A percentile compares a stretch with the other conserved stretches of the same genome.
phyloP scores from a whole-genome alignment of 331 rosid species.

The Stylosanthes scabra region DNA sequence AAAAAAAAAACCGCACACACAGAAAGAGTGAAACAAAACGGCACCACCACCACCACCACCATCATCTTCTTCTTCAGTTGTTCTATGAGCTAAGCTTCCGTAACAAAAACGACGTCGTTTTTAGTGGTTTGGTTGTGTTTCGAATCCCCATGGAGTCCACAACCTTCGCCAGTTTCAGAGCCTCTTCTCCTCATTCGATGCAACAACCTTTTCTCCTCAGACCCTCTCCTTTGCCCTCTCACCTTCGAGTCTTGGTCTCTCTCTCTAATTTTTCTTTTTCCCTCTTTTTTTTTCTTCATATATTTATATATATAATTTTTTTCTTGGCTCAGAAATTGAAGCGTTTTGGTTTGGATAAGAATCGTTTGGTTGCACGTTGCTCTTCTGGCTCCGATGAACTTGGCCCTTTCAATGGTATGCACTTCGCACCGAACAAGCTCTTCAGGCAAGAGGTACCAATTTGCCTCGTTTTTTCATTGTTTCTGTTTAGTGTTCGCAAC shows the following conservation, averaged over 20 bases:
- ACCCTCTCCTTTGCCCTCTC: slow-evolving; percentile 45
- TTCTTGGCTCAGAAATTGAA: slow-evolving; percentile 54
- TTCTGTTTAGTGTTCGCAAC: too few relatives aligned
- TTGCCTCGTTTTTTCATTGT: too few relatives aligned
- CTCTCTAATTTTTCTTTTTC: not conserved
- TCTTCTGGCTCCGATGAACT: slow-evolving; percentile 64
- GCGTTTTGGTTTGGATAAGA: slow-evolving; percentile 58
- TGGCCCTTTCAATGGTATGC: slow-evolving; percentile 63
- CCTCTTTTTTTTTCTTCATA: not conserved
- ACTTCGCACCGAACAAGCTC: slow-evolving; percentile 73
- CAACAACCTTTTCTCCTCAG: slow-evolving; percentile 55
- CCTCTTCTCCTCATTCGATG: slow-evolving; percentile 57
- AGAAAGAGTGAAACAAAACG: slow-evolving; percentile 19
- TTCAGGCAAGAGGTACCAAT: slow-evolving; percentile 81
- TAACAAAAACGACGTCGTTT: slow-evolving; percentile 21
- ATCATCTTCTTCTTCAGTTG: not conserved
- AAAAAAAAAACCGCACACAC: not conserved
- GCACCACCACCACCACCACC: not conserved
- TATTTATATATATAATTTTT: slow-evolving; percentile 14
- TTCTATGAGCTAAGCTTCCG: slow-evolving; percentile 32
- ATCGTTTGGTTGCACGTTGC: slow-evolving; percentile 56
- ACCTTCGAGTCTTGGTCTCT: slow-evolving; percentile 54
- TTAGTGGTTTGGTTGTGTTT: not conserved
- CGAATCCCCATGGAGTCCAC: slow-evolving; percentile 49
- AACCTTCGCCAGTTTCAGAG: slow-evolving; percentile 59